Conservation (phyloP, 2,329 filamentous ascomycete species). For the Tolypocladium sp. region DNA sequence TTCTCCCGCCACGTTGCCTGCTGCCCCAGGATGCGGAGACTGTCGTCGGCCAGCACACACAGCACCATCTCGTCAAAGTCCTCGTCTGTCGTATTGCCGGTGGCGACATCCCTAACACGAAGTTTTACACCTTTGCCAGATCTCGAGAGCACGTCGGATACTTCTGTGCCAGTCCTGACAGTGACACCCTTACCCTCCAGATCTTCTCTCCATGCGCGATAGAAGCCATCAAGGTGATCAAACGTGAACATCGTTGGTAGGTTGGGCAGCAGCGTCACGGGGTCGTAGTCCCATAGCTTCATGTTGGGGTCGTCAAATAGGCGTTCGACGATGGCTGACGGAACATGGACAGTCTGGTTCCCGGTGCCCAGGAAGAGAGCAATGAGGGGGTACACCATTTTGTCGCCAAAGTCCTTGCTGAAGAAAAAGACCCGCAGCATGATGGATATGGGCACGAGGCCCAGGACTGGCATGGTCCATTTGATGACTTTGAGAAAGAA, state of each 20-base stretch:
- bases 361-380: slow-evolving; percentile 67
- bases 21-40: slow-evolving; percentile 49
- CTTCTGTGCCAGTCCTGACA: slow-evolving; percentile 46
- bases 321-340: slow-evolving; percentile 56
- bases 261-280: slow-evolving; percentile 45
- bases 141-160: slow-evolving; percentile 41
- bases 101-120: slow-evolving; percentile 37
- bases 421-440: slow-evolving; percentile 62
- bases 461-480: slow-evolving; percentile 51
- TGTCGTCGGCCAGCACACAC: slow-evolving; percentile 55
- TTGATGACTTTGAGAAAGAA: slow-evolving; percentile 47
- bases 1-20: slow-evolving; percentile 52
- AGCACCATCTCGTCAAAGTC: slow-evolving; percentile 58
- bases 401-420: slow-evolving; percentile 59
- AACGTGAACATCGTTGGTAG: slow-evolving; percentile 59
- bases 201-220: slow-evolving; percentile 47
- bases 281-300: slow-evolving; percentile 51
- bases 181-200: slow-evolving; percentile 44
- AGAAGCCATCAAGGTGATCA: slow-evolving; percentile 52
- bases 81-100: slow-evolving; percentile 43
- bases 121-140: slow-evolving; percentile 43
- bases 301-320: slow-evolving; percentile 50
- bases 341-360: slow-evolving; percentile 65
- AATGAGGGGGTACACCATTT: slow-evolving; percentile 62
- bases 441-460: slow-evolving; percentile 52